Conservation (phyloP, 129 eudicot species). For the Centaurea solstitialis region DNA sequence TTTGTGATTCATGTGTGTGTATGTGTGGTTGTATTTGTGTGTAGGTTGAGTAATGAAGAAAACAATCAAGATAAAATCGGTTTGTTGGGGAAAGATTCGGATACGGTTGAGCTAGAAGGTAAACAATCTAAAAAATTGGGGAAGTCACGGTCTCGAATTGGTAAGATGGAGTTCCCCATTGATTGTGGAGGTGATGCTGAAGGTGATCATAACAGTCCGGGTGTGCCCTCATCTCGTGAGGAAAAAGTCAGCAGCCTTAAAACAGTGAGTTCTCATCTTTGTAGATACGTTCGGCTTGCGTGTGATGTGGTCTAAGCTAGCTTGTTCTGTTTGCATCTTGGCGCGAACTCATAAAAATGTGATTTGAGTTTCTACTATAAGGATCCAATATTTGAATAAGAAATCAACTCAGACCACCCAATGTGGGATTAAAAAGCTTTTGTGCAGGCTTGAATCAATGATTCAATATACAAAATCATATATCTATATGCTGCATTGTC, state of each 20-base stretch:
- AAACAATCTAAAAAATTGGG: slow-evolving; percentile 58
- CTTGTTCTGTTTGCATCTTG: neutral
- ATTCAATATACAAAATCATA: neutral
- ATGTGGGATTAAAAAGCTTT: neutral
- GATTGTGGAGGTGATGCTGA: slow-evolving; percentile 80
- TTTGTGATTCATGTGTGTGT: slow-evolving; percentile 17
- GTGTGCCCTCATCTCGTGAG: slow-evolving; percentile 81
- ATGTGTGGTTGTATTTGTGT: slow-evolving; percentile 1
- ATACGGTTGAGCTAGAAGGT: slow-evolving; percentile 63
- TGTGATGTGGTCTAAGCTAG: neutral
- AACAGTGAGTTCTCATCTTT: slow-evolving; percentile 62
- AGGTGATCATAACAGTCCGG: slow-evolving; percentile 77
- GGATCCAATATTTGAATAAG: neutral
- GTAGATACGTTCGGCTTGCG: neutral
- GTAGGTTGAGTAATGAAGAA: slow-evolving; percentile 62
- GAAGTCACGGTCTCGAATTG: slow-evolving; percentile 62
- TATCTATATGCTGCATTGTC: neutral
- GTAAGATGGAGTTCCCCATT: slow-evolving; percentile 66
- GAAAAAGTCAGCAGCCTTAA: slow-evolving; percentile 99
- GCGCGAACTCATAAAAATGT: neutral
- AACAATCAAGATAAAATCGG: slow-evolving; percentile 42
- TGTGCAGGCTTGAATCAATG: neutral
- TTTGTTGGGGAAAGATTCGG: slow-evolving; percentile 56
- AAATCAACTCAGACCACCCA: neutral
- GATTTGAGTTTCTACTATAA: neutral